phyloP scores from a whole-genome alignment of 2,329 filamentous ascomycete genomes.

The Oidium heveae region DNA sequence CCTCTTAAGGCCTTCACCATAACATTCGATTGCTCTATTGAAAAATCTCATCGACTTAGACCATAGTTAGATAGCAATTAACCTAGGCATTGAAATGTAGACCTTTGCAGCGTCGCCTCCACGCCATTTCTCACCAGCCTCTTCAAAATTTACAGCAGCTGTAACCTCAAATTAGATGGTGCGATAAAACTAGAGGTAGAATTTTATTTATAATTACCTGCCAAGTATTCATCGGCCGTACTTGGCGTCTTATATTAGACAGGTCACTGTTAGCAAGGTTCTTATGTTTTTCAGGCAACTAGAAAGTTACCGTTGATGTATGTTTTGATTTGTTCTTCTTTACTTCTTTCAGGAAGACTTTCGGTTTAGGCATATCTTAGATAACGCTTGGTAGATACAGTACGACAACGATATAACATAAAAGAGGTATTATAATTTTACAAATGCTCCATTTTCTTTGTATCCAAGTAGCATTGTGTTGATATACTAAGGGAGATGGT shows the following conservation, averaged over 20 bases:
- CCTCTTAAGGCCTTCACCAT: conserved; percentile 33
- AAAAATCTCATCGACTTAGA: conserved; percentile 22
- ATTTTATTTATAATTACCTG: conserved; percentile 16
- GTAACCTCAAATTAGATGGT: not conserved
- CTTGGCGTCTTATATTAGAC: conserved; percentile 21
- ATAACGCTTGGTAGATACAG: not conserved
- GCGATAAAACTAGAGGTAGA: not conserved
- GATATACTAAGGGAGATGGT: too few species aligned
- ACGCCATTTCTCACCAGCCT: conserved; percentile 50
- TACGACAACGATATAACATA: too few species aligned
- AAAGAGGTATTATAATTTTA: too few species aligned
- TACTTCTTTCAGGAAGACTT: conserved; percentile 14
- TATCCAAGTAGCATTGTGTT: too few species aligned
- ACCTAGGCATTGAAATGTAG: conserved; percentile 1
- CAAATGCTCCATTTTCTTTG: too few species aligned
- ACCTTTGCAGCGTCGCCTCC: conserved; percentile 41
- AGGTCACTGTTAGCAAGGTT: too few species aligned
- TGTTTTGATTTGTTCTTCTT: conserved; percentile 16
- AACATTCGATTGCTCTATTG: conserved; percentile 37
- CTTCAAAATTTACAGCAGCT: conserved; percentile 43
- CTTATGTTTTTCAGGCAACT: too few species aligned
- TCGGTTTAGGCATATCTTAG: conserved; percentile 9
- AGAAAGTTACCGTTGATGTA: conserved; percentile 6
- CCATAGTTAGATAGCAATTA: conserved; percentile 1
- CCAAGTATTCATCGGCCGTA: conserved; percentile 42